These are phyloP conservation scores for Ochromonas danica DNA, from an alignment of 108 stramenopile species.

Conservation along the genomic window DNA sequence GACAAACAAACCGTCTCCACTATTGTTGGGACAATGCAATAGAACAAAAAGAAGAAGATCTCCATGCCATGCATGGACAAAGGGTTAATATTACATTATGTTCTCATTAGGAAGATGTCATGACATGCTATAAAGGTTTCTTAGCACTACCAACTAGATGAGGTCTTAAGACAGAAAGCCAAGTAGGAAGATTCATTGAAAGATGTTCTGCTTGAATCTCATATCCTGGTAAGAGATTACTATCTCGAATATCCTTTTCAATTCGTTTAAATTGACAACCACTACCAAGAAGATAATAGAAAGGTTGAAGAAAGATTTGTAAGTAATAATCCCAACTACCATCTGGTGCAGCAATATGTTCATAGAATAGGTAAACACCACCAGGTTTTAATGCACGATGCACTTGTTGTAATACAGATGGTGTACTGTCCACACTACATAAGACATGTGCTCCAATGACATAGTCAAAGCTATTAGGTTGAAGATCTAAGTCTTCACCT, in stretches of 20 bases:
- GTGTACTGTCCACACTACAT: slow-evolving; percentile 53
- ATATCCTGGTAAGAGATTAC: not conserved
- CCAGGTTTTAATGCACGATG: slow-evolving; percentile 63
- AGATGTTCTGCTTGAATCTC: not conserved
- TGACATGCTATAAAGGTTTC: too few species aligned
- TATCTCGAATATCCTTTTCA: slow-evolving; percentile 20
- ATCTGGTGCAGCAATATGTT: slow-evolving; percentile 49
- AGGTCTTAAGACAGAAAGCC: slow-evolving; percentile 2
- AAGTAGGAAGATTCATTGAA: slow-evolving; percentile 10
- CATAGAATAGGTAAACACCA: slow-evolving; percentile 60
- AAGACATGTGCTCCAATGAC: slow-evolving; percentile 59
- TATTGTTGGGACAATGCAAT: too few species aligned
- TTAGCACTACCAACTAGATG: slow-evolving; percentile 31
- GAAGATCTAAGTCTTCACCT: slow-evolving; percentile 53
- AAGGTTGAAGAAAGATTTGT: slow-evolving; percentile 49
- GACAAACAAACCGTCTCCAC: too few species aligned
- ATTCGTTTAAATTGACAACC: slow-evolving; percentile 56
- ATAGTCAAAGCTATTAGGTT: slow-evolving; percentile 47
- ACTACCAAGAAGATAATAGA: slow-evolving; percentile 53
- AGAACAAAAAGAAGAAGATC: too few species aligned
- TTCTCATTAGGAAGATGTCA: too few species aligned
- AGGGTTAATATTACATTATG: too few species aligned
- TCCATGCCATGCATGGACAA: too few species aligned
- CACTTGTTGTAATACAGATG: slow-evolving; percentile 57
- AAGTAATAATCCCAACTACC: slow-evolving; percentile 38